Evolutionary conservation across 257 asterid species (phyloP), one percentile per base, ranked within the genome.

Genomic region (Thymus quinquecostatus): DNA sequence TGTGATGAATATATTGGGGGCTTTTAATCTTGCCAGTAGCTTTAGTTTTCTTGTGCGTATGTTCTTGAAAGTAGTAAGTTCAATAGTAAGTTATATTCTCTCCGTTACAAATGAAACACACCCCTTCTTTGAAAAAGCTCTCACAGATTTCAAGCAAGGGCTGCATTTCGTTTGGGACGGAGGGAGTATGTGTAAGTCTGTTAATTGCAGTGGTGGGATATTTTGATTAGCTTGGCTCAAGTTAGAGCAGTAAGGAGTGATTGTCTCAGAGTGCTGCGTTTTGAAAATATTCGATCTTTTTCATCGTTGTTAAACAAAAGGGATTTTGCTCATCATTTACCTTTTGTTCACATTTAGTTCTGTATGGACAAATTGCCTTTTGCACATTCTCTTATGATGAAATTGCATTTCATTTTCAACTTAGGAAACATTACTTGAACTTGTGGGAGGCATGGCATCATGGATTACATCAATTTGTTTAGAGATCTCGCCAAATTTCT

Each of bases 1-100:
- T 21, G 21, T 21, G 21, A 21, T 21, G 21, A 21, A 21, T 21
- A 21, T 21, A 6, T 41, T 12, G 33, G 75, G 53, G 29, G 40
- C 57, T 65, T 51, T 48, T 10, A 43, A 10, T 67, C 63, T 51
- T 36, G 73, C 14, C 66, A 30, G 67, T 36, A 56, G 3, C 36
- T 28, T 10, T 12, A 12, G n/a, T 30, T 6, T 43, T 50, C 41
- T 6, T 41, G 47, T 41, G 36, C 12, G 29, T 8, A 5, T 56
- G 28, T 51, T 27, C 45, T 63, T 57, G 34, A 51, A 34, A 67
- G 8, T 4, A 4, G 0, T 4, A 38, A 38, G 0, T 38, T 38
- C 7, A 4, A 38, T 21, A 21, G 21, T 21, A 21, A 21, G 21
- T 21, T 21, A 21, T 21, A 21, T 21, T 21, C 21, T 21, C 21